phyloP scores from a whole-genome alignment of 306 rosid genomes.

The Cucumis hystrix region DNA sequence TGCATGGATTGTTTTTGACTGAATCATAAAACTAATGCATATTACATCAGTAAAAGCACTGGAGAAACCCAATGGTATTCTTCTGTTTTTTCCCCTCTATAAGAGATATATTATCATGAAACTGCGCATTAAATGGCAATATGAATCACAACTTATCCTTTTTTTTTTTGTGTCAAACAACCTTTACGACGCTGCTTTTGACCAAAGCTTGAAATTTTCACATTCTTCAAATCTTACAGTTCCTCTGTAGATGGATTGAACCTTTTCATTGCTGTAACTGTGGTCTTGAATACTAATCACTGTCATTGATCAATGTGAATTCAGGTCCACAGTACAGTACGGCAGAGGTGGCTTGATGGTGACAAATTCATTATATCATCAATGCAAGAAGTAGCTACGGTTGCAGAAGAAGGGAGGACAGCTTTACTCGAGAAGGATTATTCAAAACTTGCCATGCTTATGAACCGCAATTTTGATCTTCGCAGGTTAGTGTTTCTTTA shows the following conservation, averaged over 20 bases:
- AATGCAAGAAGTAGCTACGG: conserved; percentile 55
- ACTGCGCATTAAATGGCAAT: background rate
- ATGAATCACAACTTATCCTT: background rate
- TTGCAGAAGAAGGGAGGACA: conserved; percentile 59
- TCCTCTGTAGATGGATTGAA: background rate
- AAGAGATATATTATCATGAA: background rate
- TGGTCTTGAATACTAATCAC: background rate
- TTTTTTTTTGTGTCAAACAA: background rate
- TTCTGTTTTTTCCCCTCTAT: background rate
- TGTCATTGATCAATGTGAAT: background rate
- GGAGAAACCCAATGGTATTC: background rate
- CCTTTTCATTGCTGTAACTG: background rate
- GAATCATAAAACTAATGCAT: background rate
- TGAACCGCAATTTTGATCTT: conserved; percentile 71
- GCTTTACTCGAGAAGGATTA: conserved; percentile 53
- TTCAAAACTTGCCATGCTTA: conserved; percentile 48
- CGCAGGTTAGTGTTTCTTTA: conserved; percentile 44
- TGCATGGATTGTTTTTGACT: background rate
- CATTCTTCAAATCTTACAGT: background rate
- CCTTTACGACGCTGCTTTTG: background rate
- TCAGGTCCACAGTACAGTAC: conserved; percentile 79
- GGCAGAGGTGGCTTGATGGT: conserved; percentile 79
- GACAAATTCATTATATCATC: conserved; percentile 71
- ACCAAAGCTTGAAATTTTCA: background rate
- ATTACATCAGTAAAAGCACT: background rate